Percentiles rank a stretch among this genome's conserved stretches.
Conservation (phyloP, 2,329 filamentous ascomycete genomes). For the Ascomycota sp. region DNA sequence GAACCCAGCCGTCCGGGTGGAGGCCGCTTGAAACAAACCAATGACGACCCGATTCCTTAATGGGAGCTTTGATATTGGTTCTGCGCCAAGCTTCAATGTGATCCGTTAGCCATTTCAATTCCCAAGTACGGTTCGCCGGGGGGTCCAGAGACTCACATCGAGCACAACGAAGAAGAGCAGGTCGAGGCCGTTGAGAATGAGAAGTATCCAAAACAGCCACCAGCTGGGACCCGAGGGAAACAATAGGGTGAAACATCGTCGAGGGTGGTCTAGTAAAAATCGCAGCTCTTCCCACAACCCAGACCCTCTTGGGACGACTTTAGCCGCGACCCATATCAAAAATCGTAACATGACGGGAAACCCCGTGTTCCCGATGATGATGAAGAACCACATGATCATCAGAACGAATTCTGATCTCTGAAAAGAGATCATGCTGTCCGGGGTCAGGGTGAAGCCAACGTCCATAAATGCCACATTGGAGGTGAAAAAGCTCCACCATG, state of each 20-base stretch:
- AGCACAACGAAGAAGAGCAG: constrained; percentile 81
- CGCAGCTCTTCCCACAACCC: constrained; percentile 74
- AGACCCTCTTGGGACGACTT: constrained; percentile 40
- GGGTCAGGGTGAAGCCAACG: constrained; percentile 78
- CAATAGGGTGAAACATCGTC: constrained; percentile 85
- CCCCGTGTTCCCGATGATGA: constrained; percentile 86
- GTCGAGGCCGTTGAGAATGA: constrained; percentile 67
- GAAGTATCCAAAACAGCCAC: constrained; percentile 82
- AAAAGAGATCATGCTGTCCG: constrained; percentile 87
- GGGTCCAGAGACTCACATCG: constrained; percentile 40
- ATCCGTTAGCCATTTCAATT: constrained; percentile 6
- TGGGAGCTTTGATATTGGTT: constrained; percentile 45
- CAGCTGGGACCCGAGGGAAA: constrained; percentile 83
- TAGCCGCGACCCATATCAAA: constrained; percentile 67
- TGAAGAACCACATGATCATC: constrained; percentile 62
- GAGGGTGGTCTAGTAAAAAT: constrained; percentile 83
- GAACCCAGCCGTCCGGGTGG: constrained; percentile 83
- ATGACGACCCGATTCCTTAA: constrained; percentile 60
- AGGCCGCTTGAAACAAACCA: constrained; percentile 75
- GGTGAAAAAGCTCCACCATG: constrained; percentile 90
- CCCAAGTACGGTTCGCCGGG: background rate
- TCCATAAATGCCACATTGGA: constrained; percentile 82
- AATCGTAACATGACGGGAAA: constrained; percentile 91
- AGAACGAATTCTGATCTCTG: constrained; percentile 56
- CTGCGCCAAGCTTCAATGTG: constrained; percentile 41